These are phyloP conservation scores for Quercus lobata DNA, from an alignment of 331 rosid genomes.

Conservation along the genomic window DNA sequence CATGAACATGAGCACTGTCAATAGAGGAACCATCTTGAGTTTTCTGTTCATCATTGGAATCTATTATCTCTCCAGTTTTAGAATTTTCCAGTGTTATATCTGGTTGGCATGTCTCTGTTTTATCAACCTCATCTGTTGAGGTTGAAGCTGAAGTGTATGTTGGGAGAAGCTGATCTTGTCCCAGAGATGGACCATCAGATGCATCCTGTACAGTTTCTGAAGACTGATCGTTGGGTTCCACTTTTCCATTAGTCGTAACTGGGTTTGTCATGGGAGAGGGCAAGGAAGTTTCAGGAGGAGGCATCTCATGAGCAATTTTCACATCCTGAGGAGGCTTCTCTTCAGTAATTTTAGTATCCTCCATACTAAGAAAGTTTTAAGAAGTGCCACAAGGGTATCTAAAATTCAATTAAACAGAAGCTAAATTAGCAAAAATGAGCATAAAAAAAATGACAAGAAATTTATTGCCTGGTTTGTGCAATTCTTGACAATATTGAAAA, in stretches of 20 bases:
- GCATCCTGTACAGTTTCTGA: conserved; percentile 30
- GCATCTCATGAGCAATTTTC: background rate
- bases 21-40: conserved; percentile 24
- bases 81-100: conserved; percentile 31
- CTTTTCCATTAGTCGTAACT: conserved; percentile 34
- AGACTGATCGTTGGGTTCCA: conserved; percentile 32
- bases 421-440: conserved; percentile 15
- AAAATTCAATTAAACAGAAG: conserved; percentile 28
- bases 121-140: conserved; percentile 25
- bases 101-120: conserved; percentile 26
- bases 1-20: conserved; percentile 18
- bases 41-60: conserved; percentile 20
- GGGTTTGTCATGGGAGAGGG: conserved; percentile 26
- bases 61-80: conserved; percentile 27
- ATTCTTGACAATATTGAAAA: background rate
- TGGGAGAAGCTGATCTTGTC: conserved; percentile 36
- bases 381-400: conserved; percentile 31
- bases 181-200: conserved; percentile 30
- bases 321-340: conserved; percentile 24
- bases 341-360: conserved; percentile 50
- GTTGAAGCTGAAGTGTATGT: conserved; percentile 32
- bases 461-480: background rate
- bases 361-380: conserved; percentile 48
- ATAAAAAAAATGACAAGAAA: conserved; percentile 16
- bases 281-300: conserved; percentile 37